Conservation (phyloP, 306 rosid species). For the Corylus avellana region DNA sequence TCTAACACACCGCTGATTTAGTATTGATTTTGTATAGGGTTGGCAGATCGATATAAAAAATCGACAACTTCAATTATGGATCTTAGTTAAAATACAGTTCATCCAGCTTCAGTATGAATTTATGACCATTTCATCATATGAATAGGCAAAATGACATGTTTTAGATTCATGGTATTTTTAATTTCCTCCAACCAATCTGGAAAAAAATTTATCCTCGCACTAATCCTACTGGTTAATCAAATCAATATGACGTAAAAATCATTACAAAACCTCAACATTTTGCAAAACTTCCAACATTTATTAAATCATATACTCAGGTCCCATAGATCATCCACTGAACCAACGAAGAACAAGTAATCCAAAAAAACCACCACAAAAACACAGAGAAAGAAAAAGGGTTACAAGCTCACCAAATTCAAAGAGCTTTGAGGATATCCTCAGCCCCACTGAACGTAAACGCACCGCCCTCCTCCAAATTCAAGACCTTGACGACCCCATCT, state of each 20-base stretch:
- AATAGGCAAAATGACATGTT: background rate
- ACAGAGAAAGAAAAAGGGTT: background rate
- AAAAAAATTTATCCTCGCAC: too few species aligned
- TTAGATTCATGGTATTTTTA: too few species aligned
- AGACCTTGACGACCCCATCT: slow-evolving; percentile 84
- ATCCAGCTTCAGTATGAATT: background rate
- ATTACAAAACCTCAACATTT: too few species aligned
- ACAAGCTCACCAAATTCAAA: slow-evolving; percentile 33
- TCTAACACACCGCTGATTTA: too few species aligned
- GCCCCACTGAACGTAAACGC: slow-evolving; percentile 87
- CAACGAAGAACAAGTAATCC: background rate
- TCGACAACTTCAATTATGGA: too few species aligned
- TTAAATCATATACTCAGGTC: background rate
- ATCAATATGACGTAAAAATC: too few species aligned
- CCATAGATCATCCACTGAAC: background rate
- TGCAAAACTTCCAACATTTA: too few species aligned
- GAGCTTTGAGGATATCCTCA: slow-evolving; percentile 71
- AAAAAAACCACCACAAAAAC: background rate
- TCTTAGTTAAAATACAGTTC: background rate
- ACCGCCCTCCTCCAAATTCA: slow-evolving; percentile 99
- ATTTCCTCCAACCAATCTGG: too few species aligned
- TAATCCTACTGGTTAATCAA: too few species aligned
- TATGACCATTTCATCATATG: background rate
- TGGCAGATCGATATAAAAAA: too few species aligned
- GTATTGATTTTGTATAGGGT: too few species aligned